These are phyloP conservation scores for Nemania serpens DNA, from an alignment of 2,329 filamentous ascomycete genomes.

Conservation along the genomic window DNA sequence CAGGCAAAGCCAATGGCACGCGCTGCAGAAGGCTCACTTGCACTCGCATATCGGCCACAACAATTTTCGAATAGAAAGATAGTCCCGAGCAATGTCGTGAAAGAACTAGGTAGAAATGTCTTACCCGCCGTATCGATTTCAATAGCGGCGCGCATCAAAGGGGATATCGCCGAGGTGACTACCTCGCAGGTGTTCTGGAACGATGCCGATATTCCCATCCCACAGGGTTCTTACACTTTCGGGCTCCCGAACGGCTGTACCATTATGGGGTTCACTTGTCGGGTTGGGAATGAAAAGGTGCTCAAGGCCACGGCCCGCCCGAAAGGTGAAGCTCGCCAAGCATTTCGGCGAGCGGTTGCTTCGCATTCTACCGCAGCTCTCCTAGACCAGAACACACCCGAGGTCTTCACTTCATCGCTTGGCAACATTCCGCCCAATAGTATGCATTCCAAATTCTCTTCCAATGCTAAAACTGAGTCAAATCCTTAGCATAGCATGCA, in stretches of 20 bases:
- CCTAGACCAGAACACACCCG: constrained; percentile 36
- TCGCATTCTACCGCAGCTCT: constrained; percentile 21
- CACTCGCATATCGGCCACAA: no score
- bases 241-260: constrained; percentile 36
- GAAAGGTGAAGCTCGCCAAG: constrained; percentile 30
- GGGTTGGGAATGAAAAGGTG: constrained; percentile 31
- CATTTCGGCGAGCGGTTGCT: constrained; percentile 21
- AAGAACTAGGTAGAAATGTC: constrained; percentile 18
- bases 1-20: no score
- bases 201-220: constrained; percentile 32
- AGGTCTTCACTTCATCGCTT: constrained; percentile 37
- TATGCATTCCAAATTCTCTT: not conserved
- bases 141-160: constrained; percentile 32
- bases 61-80: not conserved
- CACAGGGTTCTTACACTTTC: constrained; percentile 36
- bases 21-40: no score
- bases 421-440: constrained; percentile 35
- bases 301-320: constrained; percentile 32
- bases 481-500: not conserved
- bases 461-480: not conserved
- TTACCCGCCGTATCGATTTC: constrained; percentile 34
- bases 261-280: constrained; percentile 36
- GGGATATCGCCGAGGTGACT: constrained; percentile 35
- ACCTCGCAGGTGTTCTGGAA: constrained; percentile 37
- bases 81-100: not conserved